A percentile compares a stretch with the other conserved stretches of the same genome.
Evolutionary conservation across 208 protist species (phyloP).

Genomic region (Trypanosoma congolense): DNA sequence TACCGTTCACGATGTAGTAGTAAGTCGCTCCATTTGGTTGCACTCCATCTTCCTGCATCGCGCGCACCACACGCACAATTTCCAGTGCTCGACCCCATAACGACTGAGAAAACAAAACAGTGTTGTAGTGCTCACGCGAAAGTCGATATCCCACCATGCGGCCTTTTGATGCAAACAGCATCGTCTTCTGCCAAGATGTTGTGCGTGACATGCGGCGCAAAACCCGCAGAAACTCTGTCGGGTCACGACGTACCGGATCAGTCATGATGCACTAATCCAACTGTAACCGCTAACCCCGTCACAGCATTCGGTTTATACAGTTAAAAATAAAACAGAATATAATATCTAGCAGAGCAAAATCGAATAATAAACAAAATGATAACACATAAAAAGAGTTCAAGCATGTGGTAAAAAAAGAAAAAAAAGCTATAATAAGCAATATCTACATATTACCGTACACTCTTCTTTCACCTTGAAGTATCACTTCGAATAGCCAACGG

Average conservation of each 20-base stretch:
- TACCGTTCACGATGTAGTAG: slow-evolving; percentile 90
- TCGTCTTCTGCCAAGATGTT: slow-evolving; percentile 87
- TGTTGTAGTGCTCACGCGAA: slow-evolving; percentile 89
- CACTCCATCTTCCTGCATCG: slow-evolving; percentile 85
- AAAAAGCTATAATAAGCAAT: too few species aligned
- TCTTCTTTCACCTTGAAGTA: too few species aligned
- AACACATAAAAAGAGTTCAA: too few species aligned
- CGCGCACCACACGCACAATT: slow-evolving; percentile 81
- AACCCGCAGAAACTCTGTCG: slow-evolving; percentile 88
- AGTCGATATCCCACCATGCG: slow-evolving; percentile 89
- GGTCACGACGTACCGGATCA: slow-evolving; percentile 84
- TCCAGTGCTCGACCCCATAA: slow-evolving; percentile 87
- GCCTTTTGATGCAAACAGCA: slow-evolving; percentile 86
- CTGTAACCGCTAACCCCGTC: not conserved
- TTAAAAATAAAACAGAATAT: too few species aligned
- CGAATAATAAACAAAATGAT: too few species aligned
- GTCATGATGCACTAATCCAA: slow-evolving; percentile 42
- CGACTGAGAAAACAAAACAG: slow-evolving; percentile 84
- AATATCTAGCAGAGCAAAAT: too few species aligned
- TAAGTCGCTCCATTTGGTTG: slow-evolving; percentile 87
- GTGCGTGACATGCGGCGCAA: slow-evolving; percentile 84
- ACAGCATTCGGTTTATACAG: too few species aligned
- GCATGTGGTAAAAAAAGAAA: too few species aligned
- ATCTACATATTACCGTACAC: too few species aligned
- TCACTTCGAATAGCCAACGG: too few species aligned